Base-by-base conservation (phyloP, 805 yeast species). In the Starmera amethionina region DNA sequence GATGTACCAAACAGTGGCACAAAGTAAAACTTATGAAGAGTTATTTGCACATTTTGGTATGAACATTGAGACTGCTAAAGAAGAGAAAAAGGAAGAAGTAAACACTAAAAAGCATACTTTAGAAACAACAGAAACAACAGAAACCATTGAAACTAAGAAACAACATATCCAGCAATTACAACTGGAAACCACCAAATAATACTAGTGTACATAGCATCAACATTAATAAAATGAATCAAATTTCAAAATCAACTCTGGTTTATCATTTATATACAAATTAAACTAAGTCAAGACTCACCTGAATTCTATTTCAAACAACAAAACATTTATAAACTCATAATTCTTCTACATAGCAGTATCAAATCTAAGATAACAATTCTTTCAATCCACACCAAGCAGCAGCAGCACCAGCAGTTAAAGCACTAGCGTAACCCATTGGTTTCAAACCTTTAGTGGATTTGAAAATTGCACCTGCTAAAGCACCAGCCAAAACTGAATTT, bases 311-410 rank as follows among this genome's bases (percentile, higher is more conserved):
- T 22, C 5, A 22, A 22, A 22, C 27, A 22, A 22, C 27, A 6
- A 22, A 22, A 22, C 27, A 22, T 22, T n/a, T n/a, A n/a, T 22
- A 22, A 22, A 22, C 27, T 22, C 27, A 22, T 22, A 22, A 22
- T 22, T 22, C 27, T 22, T n/a, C n/a, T n/a, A n/a, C n/a, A n/a
- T n/a, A 22, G 27, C 27, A 22, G 27, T 22, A 22, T 22, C 27
- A 22, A 22, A 8, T 22, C 27, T 22, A 22, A 22, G 27, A 22
- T 31, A 55, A 40, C 16, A 51, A 29, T 13, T 58, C 51, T 67
- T 90, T 90, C 55, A 82, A 56, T 37, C 82, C 90, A 68, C 95
- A 81, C 98, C 98, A 90, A 31, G 77, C 78, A 47, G 83, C 96
- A 40, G 97, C 95, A 46, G 83, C 95, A 47, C 77, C 75, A n/a